Base-by-base conservation (phyloP, 768 basidiomycete genomes). In the Mycena indigotica region DNA sequence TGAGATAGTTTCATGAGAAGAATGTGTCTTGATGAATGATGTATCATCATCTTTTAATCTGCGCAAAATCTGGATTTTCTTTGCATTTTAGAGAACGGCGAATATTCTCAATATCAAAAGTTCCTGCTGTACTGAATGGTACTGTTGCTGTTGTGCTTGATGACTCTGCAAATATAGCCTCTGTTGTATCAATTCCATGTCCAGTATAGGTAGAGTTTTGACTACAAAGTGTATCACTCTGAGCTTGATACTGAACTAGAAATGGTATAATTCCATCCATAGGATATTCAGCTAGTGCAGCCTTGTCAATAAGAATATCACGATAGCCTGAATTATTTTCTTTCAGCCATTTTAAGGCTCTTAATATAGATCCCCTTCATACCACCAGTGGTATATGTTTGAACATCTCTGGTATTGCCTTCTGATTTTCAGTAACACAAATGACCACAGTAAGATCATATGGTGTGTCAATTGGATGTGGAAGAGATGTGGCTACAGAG, bases 361-460 rank as follows among this genome's bases (percentile, higher is more conserved):
- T 1, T 19, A 55, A 26, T 1, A 63, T 48, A 26, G 23, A 16
- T 5, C 44, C 53, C 5, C 58, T 13, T 29, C 61, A 28, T 12
- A 63, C 63, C 0, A 64, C n/a, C 13, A 64, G 41, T 0, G 65
- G 65, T 3, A 56, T 58, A 15, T 54, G 49, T 48, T 56, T 30
- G 16, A 64, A 56, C 19, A 40, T 50, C 0, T 62, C 60, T 0
- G 35, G n/a, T 1, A 50, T 58, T 5, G 52, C 52, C 13, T 26
- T 35, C 2, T 52, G 19, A 29, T 50, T 55, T 2, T 52, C 39
- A 10, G 64, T 38, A 16, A 56, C 58, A 28, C 63, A 48, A 12
- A 64, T 57, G 16, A 66, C 53, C 12, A 61, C 52, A 41, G 64
- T 61, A 26, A 56, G 41, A 35, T 64, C 65, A 50, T 51, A 54